Percentiles rank a stretch among this genome's conserved stretches.
These are phyloP conservation scores for Blastocrithidia nonstop DNA, from an alignment of 208 protist genomes.

Conservation along the genomic window DNA sequence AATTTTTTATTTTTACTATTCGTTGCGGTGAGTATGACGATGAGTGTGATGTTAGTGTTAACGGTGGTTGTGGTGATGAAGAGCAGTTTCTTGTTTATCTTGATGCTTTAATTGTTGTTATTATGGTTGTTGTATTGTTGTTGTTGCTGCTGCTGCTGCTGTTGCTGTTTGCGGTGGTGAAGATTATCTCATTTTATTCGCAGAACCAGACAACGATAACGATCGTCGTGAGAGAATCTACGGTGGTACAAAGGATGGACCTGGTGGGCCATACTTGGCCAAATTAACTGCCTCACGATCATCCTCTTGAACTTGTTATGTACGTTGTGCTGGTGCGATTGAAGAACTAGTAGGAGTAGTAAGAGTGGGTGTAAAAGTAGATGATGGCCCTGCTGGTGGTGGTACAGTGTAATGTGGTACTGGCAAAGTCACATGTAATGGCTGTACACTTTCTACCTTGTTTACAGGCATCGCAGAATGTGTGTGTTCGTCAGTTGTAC, in stretches of 20 bases:
- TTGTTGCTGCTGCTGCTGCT: background rate
- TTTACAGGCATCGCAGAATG: too few relatives aligned
- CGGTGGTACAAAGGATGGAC: background rate
- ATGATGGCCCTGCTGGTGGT: background rate
- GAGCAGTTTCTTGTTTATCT: background rate
- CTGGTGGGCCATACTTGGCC: background rate
- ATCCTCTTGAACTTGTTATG: too few relatives aligned
- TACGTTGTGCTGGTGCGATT: too few relatives aligned
- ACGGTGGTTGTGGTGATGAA: background rate
- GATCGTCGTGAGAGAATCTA: background rate
- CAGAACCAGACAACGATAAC: background rate
- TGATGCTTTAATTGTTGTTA: background rate
- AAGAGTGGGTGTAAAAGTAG: background rate
- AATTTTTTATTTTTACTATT: background rate
- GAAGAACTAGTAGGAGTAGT: too few relatives aligned
- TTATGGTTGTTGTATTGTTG: background rate
- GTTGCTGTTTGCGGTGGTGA: background rate
- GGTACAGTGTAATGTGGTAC: background rate
- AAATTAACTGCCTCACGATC: background rate
- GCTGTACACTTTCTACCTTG: too few relatives aligned
- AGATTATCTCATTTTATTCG: background rate
- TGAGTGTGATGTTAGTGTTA: conserved; percentile 4
- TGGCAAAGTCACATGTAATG: background rate
- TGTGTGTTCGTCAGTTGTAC: too few relatives aligned
- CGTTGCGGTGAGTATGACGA: conserved; percentile 3